Conservation (phyloP, 495 filamentous ascomycete species). For the Sporormia fimetaria region DNA sequence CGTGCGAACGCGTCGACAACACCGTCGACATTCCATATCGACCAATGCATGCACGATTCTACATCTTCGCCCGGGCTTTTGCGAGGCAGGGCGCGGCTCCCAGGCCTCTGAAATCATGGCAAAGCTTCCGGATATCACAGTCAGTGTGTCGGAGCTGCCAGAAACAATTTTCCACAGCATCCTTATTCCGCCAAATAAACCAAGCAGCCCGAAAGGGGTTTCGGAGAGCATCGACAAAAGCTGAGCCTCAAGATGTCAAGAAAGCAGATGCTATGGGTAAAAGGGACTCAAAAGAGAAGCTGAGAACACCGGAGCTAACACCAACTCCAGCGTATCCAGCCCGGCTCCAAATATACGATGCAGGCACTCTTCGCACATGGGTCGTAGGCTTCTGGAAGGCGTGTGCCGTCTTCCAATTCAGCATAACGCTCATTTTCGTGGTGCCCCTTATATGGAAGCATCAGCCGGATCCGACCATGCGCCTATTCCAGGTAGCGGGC, state of each 20-base stretch:
- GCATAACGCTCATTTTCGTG: neutral
- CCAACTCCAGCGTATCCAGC: slow-evolving; percentile 4
- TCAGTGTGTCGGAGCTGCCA: slow-evolving; percentile 8
- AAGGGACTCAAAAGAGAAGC: too few species aligned
- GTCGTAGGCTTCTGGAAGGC: slow-evolving; percentile 16
- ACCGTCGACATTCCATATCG: slow-evolving; percentile 1
- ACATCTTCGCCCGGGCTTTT: slow-evolving; percentile 1
- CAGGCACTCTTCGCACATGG: slow-evolving; percentile 11
- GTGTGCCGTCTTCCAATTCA: slow-evolving; percentile 8
- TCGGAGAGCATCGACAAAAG: too few species aligned
- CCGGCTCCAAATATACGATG: slow-evolving; percentile 14
- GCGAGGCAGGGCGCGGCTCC: slow-evolving; percentile 6
- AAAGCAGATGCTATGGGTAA: too few species aligned
- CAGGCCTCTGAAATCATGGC: neutral
- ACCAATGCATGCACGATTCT: slow-evolving; percentile 16
- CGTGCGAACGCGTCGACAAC: too few species aligned
- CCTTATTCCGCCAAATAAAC: slow-evolving; percentile 7
- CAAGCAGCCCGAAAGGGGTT: neutral
- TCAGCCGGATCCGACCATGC: slow-evolving; percentile 7
- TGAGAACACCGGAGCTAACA: too few species aligned
- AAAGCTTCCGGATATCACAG: neutral
- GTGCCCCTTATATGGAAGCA: slow-evolving; percentile 9
- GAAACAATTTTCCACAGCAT: slow-evolving; percentile 13
- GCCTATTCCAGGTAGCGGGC: slow-evolving; percentile 1
- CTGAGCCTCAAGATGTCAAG: too few species aligned